phyloP scores from a whole-genome alignment of 2,329 filamentous ascomycete genomes.

The Emergomyces orientalis region DNA sequence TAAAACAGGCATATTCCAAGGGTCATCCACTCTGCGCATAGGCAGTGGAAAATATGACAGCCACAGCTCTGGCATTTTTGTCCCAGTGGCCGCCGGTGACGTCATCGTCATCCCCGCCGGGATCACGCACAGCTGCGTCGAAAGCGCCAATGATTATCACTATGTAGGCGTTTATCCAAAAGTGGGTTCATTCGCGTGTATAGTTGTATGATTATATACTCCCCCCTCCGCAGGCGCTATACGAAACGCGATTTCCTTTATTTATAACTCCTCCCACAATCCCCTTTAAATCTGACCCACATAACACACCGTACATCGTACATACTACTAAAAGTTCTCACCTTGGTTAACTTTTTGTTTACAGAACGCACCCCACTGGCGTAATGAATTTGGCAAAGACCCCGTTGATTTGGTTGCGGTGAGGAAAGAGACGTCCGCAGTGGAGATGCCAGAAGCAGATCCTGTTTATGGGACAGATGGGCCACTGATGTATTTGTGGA shows the following conservation, averaged over 20 bases:
- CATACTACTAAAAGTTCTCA: too few relatives aligned
- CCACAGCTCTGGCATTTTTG: constrained; percentile 14
- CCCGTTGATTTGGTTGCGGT: constrained; percentile 14
- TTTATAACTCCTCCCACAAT: too few relatives aligned
- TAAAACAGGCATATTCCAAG: constrained; percentile 20
- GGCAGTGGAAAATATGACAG: constrained; percentile 23
- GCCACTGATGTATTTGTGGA: constrained; percentile 18
- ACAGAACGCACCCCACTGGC: constrained; percentile 18
- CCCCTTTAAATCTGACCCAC: too few relatives aligned
- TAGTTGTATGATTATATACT: too few relatives aligned
- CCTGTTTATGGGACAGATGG: constrained; percentile 19
- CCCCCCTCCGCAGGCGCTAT: too few relatives aligned
- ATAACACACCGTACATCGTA: too few relatives aligned
- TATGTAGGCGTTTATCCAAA: constrained; percentile 31
- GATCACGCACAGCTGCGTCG: constrained; percentile 26
- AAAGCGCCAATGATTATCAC: constrained; percentile 25
- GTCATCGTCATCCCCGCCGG: constrained; percentile 30
- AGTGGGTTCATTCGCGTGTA: constrained; percentile 15
- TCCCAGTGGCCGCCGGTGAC: constrained; percentile 24
- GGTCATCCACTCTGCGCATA: constrained; percentile 23
- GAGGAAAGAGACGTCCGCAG: constrained; percentile 13
- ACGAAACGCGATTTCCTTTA: not conserved
- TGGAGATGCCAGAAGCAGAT: constrained; percentile 18
- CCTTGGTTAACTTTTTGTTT: too few relatives aligned
- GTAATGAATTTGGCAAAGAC: constrained; percentile 19